phyloP scores from a whole-genome alignment of 495 filamentous ascomycete genomes.

The Penicillium bialowiezense region DNA sequence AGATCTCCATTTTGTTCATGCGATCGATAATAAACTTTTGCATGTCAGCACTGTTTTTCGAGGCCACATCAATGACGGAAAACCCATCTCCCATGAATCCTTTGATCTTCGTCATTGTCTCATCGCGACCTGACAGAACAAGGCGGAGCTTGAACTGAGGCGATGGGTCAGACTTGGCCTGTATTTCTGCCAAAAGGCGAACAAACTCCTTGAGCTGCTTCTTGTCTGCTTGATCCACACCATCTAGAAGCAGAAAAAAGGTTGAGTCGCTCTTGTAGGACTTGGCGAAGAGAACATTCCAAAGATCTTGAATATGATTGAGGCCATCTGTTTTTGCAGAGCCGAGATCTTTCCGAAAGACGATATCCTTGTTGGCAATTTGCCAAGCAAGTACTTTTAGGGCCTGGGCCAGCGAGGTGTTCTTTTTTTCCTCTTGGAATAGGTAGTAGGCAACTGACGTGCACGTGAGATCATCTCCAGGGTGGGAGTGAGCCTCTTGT shows the following conservation, averaged over 20 bases:
- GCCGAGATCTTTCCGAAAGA: conserved; percentile 17
- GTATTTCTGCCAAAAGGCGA: conserved; percentile 2
- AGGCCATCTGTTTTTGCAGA: conserved; percentile 4
- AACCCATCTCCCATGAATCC: conserved; percentile 4
- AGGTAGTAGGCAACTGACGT: conserved; percentile 13
- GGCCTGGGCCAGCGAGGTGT: conserved; percentile 11
- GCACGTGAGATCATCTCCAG: conserved; percentile 8
- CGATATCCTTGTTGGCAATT: conserved; percentile 12
- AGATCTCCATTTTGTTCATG: conserved; percentile 18
- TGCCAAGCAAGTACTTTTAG: conserved; percentile 17
- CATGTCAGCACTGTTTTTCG: conserved; percentile 13
- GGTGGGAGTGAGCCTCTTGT: conserved; percentile 2
- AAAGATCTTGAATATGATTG: conserved; percentile 6
- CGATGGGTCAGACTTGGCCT: conserved; percentile 2
- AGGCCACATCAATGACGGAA: conserved; percentile 9
- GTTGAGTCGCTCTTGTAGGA: conserved; percentile 18
- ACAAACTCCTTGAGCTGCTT: conserved; percentile 11
- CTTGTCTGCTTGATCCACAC: conserved; percentile 8
- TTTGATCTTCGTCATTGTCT: conserved; percentile 9
- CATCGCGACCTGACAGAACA: conserved; percentile 5
- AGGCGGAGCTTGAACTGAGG: conserved; percentile 14
- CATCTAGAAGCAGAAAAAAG: conserved; percentile 16
- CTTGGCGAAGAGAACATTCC: conserved; percentile 14
- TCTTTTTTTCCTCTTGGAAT: conserved; percentile 8
- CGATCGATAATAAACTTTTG: conserved; percentile 12